Percentiles rank a stretch among this genome's conserved stretches.
phyloP scores from a whole-genome alignment of 1,284 basidiomycete species.

The Boletus sp. region DNA sequence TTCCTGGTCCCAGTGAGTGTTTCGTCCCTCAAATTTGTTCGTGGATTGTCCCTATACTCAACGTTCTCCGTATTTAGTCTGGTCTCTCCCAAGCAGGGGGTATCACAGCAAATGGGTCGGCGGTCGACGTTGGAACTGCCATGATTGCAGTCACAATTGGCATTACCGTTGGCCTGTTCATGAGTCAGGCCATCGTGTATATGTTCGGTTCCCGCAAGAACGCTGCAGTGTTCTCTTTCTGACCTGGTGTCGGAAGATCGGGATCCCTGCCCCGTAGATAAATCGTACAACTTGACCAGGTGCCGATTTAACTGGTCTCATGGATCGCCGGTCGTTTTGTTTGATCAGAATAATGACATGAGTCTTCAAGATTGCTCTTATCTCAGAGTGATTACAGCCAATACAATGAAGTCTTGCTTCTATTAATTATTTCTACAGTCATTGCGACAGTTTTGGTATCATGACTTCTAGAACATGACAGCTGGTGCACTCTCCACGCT shows the following conservation, averaged over 20 bases:
- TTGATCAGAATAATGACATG: not conserved
- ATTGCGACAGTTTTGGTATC: slow-evolving; percentile 7
- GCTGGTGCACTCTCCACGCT: slow-evolving; percentile 86
- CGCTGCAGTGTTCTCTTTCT: slow-evolving; percentile 81
- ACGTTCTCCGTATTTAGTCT: slow-evolving; percentile 45
- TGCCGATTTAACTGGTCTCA: not conserved
- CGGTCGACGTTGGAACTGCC: slow-evolving; percentile 72
- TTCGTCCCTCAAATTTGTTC: not conserved
- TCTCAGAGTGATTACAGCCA: not conserved
- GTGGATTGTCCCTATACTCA: slow-evolving; percentile 4
- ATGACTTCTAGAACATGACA: slow-evolving; percentile 68
- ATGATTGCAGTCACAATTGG: slow-evolving; percentile 89
- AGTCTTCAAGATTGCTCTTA: not conserved
- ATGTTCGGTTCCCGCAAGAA: slow-evolving; percentile 81
- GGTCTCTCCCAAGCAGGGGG: slow-evolving; percentile 85
- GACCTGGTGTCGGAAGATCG: slow-evolving; percentile 13
- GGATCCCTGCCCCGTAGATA: slow-evolving; percentile 1
- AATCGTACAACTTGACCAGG: not conserved
- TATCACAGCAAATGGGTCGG: slow-evolving; percentile 63
- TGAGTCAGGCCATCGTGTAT: slow-evolving; percentile 82
- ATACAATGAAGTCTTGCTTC: slow-evolving; percentile 6
- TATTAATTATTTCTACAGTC: slow-evolving; percentile 2
- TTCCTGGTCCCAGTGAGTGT: slow-evolving; percentile 75
- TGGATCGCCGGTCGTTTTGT: slow-evolving; percentile 8
- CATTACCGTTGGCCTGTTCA: slow-evolving; percentile 87